These are phyloP conservation scores for Scleromitrula shiraiana DNA, from an alignment of 2,329 filamentous ascomycete species.

Conservation along the genomic window DNA sequence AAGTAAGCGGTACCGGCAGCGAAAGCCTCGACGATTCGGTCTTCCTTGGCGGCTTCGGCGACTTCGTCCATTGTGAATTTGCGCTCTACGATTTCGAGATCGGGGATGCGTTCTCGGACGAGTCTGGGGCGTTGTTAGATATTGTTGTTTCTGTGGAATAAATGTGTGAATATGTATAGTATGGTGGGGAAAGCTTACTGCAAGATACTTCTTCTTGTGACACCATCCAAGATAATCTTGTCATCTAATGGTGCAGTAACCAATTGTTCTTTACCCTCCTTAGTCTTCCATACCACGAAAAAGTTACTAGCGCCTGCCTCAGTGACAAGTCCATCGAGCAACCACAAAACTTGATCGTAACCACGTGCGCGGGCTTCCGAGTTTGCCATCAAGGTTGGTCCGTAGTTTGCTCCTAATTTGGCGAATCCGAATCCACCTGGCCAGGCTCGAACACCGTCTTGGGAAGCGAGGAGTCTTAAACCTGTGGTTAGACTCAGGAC, in stretches of 20 bases:
- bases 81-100: conserved; percentile 67
- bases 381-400: conserved; percentile 72
- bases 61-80: conserved; percentile 78
- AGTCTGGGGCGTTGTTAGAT: conserved; percentile 1
- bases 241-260: conserved; percentile 79
- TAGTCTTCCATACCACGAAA: conserved; percentile 71
- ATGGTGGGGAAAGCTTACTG: conserved; percentile 60
- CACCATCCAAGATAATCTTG: conserved; percentile 77
- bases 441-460: conserved; percentile 83
- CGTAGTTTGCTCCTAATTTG: conserved; percentile 92
- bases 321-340: conserved; percentile 76
- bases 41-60: conserved; percentile 62
- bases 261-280: conserved; percentile 57
- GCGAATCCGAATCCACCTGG: conserved; percentile 87
- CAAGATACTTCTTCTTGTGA: conserved; percentile 75
- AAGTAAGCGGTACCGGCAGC: conserved; percentile 81
- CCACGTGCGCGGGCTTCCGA: conserved; percentile 64
- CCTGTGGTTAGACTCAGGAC: conserved; percentile 45
- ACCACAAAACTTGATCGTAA: conserved; percentile 89
- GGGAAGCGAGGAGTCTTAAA: conserved; percentile 69
- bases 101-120: conserved; percentile 7
- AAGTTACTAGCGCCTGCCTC: conserved; percentile 92
- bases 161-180: neutral
- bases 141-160: neutral
- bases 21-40: conserved; percentile 75